Evolutionary conservation across 1,284 basidiomycete species (phyloP).

Genomic region (Pseudozyma pruni): DNA sequence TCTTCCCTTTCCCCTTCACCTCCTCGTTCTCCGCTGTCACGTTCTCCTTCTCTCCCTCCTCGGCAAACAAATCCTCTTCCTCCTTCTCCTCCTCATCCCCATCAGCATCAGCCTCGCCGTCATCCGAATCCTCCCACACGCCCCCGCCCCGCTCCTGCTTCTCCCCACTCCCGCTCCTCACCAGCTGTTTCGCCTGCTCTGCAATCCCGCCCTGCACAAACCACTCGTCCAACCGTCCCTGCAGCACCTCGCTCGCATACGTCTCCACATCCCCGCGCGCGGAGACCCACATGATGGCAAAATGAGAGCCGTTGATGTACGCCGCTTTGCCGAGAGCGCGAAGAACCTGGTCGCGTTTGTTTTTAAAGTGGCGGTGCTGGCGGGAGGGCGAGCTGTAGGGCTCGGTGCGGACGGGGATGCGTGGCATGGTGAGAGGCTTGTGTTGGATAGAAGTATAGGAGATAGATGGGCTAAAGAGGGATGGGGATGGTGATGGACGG

Average conservation of each 20-base stretch:
- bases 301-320: conserved; percentile 72
- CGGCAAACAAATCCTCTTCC: not conserved
- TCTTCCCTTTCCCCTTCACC: not conserved
- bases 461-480: not conserved
- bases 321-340: conserved; percentile 70
- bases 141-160: not conserved
- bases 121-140: conserved; percentile 33
- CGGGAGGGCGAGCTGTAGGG: conserved; percentile 71
- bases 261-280: conserved; percentile 72
- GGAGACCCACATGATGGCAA: conserved; percentile 72
- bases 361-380: conserved; percentile 72
- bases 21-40: no score
- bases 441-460: not conserved
- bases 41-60: not conserved
- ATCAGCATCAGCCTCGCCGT: conserved; percentile 7
- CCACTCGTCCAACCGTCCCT: conserved; percentile 59
- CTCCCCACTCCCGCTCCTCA: conserved; percentile 16
- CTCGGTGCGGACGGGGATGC: conserved; percentile 71
- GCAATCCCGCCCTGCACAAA: conserved; percentile 60
- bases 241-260: conserved; percentile 70
- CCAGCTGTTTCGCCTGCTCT: conserved; percentile 56
- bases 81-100: conserved; percentile 4
- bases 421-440: conserved; percentile 68
- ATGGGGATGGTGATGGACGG: no score
- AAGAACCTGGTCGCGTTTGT: conserved; percentile 72